These are phyloP conservation scores for Coemansia biformis DNA, from an alignment of 192 early-diverging fungal species.

Conservation along the genomic window DNA sequence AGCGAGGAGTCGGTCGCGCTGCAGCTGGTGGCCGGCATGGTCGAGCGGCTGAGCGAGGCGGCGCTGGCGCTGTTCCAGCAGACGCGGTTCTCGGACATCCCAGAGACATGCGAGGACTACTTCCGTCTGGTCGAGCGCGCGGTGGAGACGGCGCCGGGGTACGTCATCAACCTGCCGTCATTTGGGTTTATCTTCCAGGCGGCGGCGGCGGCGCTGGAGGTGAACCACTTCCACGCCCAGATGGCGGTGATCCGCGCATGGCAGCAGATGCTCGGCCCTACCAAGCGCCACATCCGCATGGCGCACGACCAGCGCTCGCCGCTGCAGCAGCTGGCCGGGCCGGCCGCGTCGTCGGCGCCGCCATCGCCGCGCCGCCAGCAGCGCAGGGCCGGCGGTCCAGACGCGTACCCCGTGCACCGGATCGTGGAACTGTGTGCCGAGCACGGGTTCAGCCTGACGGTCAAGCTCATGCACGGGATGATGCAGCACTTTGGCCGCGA, in stretches of 20 bases:
- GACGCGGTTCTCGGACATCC: constrained; percentile 32
- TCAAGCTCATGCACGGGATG: constrained; percentile 30
- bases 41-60: constrained; percentile 60
- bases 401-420: constrained; percentile 27
- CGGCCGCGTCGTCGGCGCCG: constrained; percentile 2
- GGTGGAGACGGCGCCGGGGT: constrained; percentile 26
- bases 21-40: constrained; percentile 52
- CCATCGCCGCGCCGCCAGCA: constrained; percentile 11
- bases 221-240: constrained; percentile 43
- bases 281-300: constrained; percentile 42
- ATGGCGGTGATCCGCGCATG: constrained; percentile 27
- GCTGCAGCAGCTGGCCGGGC: not conserved
- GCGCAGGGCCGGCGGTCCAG: constrained; percentile 6
- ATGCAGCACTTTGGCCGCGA: constrained; percentile 37
- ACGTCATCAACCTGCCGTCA: constrained; percentile 14
- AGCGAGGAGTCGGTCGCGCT: constrained; percentile 25
- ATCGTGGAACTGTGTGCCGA: constrained; percentile 34
- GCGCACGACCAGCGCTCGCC: constrained; percentile 13
- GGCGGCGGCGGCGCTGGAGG: constrained; percentile 33
- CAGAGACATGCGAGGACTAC: constrained; percentile 46
- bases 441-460: constrained; percentile 29
- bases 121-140: constrained; percentile 42
- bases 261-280: constrained; percentile 39
- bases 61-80: constrained; percentile 60
- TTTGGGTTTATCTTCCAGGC: constrained; percentile 33